Evolutionary conservation across 2,329 filamentous ascomycete genomes (phyloP), one percentile per base, ranked within the genome.

Genomic region (Penicillium aurantiogriseum): DNA sequence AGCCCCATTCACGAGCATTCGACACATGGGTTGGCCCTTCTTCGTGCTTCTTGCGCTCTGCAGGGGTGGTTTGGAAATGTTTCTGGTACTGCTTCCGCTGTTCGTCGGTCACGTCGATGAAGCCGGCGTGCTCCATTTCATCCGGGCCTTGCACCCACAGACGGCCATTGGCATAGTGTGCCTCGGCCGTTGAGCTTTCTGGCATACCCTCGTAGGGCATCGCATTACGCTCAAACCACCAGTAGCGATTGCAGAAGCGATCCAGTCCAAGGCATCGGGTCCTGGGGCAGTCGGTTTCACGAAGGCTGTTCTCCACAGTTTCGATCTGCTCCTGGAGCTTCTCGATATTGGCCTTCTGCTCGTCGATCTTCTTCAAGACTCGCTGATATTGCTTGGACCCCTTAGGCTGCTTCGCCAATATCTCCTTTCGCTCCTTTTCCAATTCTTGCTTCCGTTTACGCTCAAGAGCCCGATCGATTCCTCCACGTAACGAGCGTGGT

Each of bases 191-290:
- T 17, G 92, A 97, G 74, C 91, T 96, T 63, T 84, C 85, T 0
- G 92, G 92, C 54, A 97, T 81, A 5, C 94, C 94, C 33, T 84
- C 91, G 69, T 93, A 96, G 0, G 94, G 94, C 92, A 97, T 97
- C 25, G 92, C 94, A 69, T 97, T 99, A 61, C 93, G 88, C 76
- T 99, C 94, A 73, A 97, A 97, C 93, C 94, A 99, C 80, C 95
- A 97, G 76, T 97, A 99, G 53, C 93, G 86, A 75, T 99, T 97
- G 87, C 93, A 96, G 80, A 96, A 99, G 44, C 94, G 87, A 76
- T 99, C 94, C 73, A 94, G 93, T 59, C 94, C 94, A 27, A 99
- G 81, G 19, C 93, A 87, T 61, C 91, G 88, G 19, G 92, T 96
- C 60, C 94, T 88, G 36, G 92, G 91, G 67, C 93, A 96, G 74